Conservation (phyloP, 352 stramenopile species). For the Phytophthora ohioensis region DNA sequence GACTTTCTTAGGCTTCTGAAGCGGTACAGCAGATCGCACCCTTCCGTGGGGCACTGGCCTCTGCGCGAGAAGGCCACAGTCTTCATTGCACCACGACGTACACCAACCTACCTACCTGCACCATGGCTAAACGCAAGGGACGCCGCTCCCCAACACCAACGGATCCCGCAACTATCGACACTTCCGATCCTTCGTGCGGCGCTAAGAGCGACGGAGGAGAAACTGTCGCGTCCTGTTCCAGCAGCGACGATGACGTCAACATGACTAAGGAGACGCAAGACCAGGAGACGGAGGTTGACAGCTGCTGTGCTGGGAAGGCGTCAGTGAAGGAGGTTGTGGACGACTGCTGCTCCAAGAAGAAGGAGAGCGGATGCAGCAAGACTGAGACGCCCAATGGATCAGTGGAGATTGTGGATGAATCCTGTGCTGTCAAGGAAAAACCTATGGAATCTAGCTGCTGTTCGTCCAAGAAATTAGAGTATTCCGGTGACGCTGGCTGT, state of each 20-base stretch:
- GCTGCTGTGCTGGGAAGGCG: constrained; percentile 6
- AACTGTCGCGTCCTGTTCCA: constrained; percentile 34
- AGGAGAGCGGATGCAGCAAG: neutral
- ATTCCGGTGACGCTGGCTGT: neutral
- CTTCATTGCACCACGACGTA: constrained; percentile 7
- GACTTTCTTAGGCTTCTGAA: constrained; percentile 7
- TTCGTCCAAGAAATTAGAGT: constrained; percentile 6
- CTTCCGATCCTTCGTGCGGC: neutral
- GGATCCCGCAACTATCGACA: constrained; percentile 3
- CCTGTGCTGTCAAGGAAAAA: neutral
- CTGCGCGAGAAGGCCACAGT: neutral
- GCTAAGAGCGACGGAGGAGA: constrained; percentile 37
- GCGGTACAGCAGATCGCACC: constrained; percentile 11
- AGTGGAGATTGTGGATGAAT: neutral
- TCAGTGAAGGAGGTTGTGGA: neutral
- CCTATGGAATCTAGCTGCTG: constrained; percentile 4
- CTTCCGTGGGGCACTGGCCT: constrained; percentile 4
- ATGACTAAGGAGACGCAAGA: neutral
- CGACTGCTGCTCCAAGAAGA: constrained; percentile 3
- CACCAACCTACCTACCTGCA: neutral
- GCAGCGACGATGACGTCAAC: constrained; percentile 22
- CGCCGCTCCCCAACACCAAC: neutral
- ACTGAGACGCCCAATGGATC: neutral
- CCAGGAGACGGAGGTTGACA: neutral
- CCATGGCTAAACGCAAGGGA: constrained; percentile 32